Evolutionary conservation across 257 asterid species (phyloP).

Genomic region (Solanum chmielewskii): DNA sequence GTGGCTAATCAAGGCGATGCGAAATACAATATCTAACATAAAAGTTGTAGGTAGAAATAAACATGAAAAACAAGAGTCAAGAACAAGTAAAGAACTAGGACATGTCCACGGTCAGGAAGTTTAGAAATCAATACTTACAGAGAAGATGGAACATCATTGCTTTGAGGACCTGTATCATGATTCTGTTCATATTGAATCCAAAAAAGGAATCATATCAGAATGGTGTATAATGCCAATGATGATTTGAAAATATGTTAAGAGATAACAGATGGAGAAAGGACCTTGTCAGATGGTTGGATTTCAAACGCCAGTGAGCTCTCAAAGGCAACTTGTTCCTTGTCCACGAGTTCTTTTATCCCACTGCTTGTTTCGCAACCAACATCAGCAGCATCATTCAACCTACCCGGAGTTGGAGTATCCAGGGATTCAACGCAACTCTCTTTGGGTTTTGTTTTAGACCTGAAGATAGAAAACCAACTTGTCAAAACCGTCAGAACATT

Average conservation of each 20-base stretch:
- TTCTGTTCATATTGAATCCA: not conserved
- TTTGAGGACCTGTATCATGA: not conserved
- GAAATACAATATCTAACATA: not conserved
- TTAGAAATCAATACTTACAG: not conserved
- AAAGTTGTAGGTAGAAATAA: not conserved
- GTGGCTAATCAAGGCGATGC: not conserved
- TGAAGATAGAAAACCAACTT: not conserved
- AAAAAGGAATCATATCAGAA: not conserved
- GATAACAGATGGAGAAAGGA: not conserved
- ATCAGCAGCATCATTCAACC: not conserved
- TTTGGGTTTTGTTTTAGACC: not conserved
- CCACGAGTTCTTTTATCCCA: not conserved
- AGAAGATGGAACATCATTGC: not conserved
- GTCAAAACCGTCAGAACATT: not conserved
- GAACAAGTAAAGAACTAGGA: not conserved
- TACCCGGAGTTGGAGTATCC: not conserved
- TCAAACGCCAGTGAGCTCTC: not conserved
- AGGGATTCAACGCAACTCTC: not conserved
- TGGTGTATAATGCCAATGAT: not conserved
- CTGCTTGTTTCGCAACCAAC: not conserved
- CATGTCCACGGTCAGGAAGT: not conserved
- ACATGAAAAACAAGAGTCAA: not conserved
- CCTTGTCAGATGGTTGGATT: not conserved
- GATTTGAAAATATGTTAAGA: not conserved
- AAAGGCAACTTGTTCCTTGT: not conserved